phyloP scores from a whole-genome alignment of 2,329 filamentous ascomycete species.

The Alternaria alternata region DNA sequence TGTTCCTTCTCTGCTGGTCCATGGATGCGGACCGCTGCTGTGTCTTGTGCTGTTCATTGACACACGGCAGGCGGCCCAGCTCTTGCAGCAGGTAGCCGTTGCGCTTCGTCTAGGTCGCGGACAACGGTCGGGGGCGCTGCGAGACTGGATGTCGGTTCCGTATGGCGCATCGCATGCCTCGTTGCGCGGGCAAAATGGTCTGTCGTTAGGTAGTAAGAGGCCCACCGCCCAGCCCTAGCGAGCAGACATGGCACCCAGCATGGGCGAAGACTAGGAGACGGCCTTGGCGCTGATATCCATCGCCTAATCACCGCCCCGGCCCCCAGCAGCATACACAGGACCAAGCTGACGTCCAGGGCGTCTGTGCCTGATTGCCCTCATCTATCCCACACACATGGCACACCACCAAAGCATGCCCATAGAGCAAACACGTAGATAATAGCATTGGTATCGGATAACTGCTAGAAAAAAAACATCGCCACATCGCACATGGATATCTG shows the following conservation, averaged over 20 bases:
- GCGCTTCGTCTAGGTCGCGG: slow-evolving; percentile 19
- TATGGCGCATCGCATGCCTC: slow-evolving; percentile 36
- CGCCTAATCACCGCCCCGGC: slow-evolving; percentile 7
- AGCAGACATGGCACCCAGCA: slow-evolving; percentile 6
- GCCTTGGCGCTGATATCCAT: slow-evolving; percentile 6
- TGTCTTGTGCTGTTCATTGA: slow-evolving; percentile 22
- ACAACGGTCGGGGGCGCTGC: slow-evolving; percentile 19
- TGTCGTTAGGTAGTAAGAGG: slow-evolving; percentile 14
- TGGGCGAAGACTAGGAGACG: neutral
- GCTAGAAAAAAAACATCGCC: slow-evolving; percentile 19
- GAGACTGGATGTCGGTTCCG: slow-evolving; percentile 15
- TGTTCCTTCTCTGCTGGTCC: slow-evolving; percentile 38
- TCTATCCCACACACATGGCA: slow-evolving; percentile 9
- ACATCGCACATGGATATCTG: slow-evolving; percentile 36
- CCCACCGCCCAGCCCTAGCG: slow-evolving; percentile 14
- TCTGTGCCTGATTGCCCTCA: slow-evolving; percentile 12
- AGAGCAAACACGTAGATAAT: neutral
- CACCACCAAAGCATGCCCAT: neutral
- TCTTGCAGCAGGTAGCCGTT: slow-evolving; percentile 18
- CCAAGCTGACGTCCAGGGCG: no score
- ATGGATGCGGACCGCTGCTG: slow-evolving; percentile 33
- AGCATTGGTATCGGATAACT: neutral
- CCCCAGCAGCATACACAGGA: neutral
- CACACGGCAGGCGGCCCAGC: slow-evolving; percentile 24
- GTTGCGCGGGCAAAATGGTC: slow-evolving; percentile 16